Conservation (phyloP, 129 eudicot species). For the Chrysanthemum makinoi region DNA sequence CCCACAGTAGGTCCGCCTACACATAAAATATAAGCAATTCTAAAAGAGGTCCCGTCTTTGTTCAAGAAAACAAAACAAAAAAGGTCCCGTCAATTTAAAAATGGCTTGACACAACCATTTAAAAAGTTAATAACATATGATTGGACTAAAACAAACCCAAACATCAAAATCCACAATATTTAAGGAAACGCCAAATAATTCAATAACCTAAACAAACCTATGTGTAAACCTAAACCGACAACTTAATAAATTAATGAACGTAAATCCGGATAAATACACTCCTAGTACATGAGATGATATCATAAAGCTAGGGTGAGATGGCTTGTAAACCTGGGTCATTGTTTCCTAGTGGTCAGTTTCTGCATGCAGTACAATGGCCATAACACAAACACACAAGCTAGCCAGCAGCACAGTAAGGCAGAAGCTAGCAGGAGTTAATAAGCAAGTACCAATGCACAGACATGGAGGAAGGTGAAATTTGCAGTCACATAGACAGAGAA, state of each 20-base stretch:
- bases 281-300: not conserved
- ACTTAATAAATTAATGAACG: not conserved
- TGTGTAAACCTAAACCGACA: conserved; percentile 5
- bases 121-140: not conserved
- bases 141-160: not conserved
- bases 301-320: conserved; percentile 15
- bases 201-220: not conserved
- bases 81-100: no score
- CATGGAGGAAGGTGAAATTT: conserved; percentile 39
- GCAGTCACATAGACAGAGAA: conserved; percentile 15
- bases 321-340: conserved; percentile 40
- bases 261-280: conserved; percentile 13
- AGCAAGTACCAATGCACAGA: conserved; percentile 49
- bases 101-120: no score
- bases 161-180: not conserved
- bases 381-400: conserved; percentile 12
- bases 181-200: not conserved
- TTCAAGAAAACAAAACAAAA: no score
- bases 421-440: conserved; percentile 31
- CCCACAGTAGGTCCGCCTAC: no score
- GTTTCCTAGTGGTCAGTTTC: conserved; percentile 26
- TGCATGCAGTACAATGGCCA: conserved; percentile 32
- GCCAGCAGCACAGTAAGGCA: conserved; percentile 8
- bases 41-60: no score
- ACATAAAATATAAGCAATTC: no score